Conservation (phyloP, 495 filamentous ascomycete genomes). For the Penicillium maclennaniae region DNA sequence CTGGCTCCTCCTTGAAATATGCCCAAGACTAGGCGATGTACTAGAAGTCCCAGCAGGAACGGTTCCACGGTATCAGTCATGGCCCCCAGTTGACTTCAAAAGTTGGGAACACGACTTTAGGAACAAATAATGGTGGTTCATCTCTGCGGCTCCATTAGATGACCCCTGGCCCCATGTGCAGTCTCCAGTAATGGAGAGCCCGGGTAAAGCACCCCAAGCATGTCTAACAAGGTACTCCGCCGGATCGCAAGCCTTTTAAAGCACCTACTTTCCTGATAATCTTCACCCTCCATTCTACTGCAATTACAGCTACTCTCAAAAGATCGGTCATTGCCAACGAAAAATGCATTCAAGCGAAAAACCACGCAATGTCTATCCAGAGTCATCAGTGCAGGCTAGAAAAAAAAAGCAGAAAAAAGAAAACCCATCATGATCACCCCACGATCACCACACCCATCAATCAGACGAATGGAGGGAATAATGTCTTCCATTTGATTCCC, state of each 20-base stretch:
- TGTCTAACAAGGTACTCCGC: neutral
- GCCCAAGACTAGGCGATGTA: too few species aligned
- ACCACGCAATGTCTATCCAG: constrained; percentile 28
- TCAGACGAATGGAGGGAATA: constrained; percentile 1
- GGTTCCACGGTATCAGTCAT: too few species aligned
- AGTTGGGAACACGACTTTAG: too few species aligned
- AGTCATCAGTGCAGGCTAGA: constrained; percentile 29
- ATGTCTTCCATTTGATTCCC: neutral
- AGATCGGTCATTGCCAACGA: constrained; percentile 9
- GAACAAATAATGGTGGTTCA: too few species aligned
- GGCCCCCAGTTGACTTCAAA: too few species aligned
- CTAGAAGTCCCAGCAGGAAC: too few species aligned
- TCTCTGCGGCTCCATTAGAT: neutral
- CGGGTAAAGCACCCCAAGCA: neutral
- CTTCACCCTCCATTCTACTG: neutral
- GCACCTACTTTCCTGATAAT: neutral
- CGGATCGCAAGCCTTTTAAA: neutral
- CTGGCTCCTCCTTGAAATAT: too few species aligned
- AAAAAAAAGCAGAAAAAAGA: constrained; percentile 15
- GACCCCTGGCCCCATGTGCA: too few species aligned
- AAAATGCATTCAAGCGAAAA: constrained; percentile 24
- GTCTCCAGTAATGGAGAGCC: too few species aligned
- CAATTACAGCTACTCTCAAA: neutral
- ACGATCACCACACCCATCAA: constrained; percentile 7
- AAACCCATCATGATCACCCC: constrained; percentile 16